Evolutionary conservation across 352 stramenopile species (phyloP), one percentile per base, ranked within the genome.

Genomic region (Globisporangium canariense): DNA sequence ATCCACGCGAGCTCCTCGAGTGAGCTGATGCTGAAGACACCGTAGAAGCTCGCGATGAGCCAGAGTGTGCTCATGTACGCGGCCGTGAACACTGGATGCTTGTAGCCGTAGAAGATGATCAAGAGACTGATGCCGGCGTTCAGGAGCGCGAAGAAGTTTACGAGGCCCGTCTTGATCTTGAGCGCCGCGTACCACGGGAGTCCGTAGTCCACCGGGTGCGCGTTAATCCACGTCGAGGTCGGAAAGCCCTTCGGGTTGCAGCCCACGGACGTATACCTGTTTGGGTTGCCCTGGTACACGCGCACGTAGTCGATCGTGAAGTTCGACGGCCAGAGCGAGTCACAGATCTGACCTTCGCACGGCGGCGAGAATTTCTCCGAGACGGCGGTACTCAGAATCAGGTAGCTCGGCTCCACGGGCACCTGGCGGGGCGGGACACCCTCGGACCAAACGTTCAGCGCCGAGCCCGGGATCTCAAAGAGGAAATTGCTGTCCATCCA

Each of bases 371-470:
- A 96, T 53, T 98, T 99, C 34, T 97, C 96, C 2, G 95, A 98
- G 41, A 99, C 91, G 9, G 97, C 97, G 2, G 94, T 98, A 82
- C 98, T 99, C 50, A 99, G 79, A 83, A 99, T 98, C 51, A 99
- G 68, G 68, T 99, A 99, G 36, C 89, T 98, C 2, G 97, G 97
- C 75, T 99, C 97, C 52, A 96, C 90, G 0, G 97, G 97, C 54
- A 99, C 96, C 72, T 83, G 75, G 18, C 85, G 82, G 28, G 88
- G 88, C 38, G 88, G 86, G 7, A 94, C 72, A 40, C 67, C 68
- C 1, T 83, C 77, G 2, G 67, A 73, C 88, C 86, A 94, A 36
- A 76, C 74, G 70, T 82, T 98, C 70, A 98, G 70, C 47, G 84
- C 84, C 7, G 84, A 68, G 4, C 90, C 92, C 0, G 88, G 81